Conservation (phyloP, 2,329 filamentous ascomycete species). For the Nemania serpens region DNA sequence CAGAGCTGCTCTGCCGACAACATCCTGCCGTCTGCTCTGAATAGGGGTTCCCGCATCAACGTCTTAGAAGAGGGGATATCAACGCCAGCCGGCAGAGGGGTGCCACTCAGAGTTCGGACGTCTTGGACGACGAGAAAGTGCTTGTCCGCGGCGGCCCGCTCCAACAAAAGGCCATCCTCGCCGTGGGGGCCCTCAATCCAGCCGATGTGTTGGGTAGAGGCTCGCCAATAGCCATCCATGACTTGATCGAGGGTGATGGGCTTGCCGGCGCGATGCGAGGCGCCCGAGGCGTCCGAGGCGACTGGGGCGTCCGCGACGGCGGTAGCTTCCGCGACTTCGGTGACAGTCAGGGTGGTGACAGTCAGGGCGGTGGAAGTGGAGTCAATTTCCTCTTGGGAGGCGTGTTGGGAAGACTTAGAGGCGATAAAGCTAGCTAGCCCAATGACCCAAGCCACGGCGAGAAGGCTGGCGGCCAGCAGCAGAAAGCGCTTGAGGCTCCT, state of each 20-base stretch:
- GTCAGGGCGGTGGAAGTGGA: slow-evolving; percentile 69
- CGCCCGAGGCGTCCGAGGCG: too few relatives aligned
- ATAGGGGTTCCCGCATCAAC: slow-evolving; percentile 72
- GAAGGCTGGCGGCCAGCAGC: slow-evolving; percentile 63
- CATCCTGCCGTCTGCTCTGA: slow-evolving; percentile 61
- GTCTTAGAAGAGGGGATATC: slow-evolving; percentile 60
- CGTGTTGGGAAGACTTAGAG: slow-evolving; percentile 67
- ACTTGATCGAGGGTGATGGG: slow-evolving; percentile 75
- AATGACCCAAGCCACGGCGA: slow-evolving; percentile 69
- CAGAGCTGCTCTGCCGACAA: slow-evolving; percentile 65
- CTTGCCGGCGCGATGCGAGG: slow-evolving; percentile 67
- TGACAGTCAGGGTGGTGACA: too few relatives aligned
- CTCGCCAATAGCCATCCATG: slow-evolving; percentile 66
- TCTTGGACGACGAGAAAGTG: slow-evolving; percentile 87
- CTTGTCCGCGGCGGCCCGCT: slow-evolving; percentile 66
- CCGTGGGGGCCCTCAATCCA: slow-evolving; percentile 78
- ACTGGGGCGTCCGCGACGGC: too few relatives aligned
- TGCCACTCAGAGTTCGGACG: slow-evolving; percentile 63
- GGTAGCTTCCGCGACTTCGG: too few relatives aligned
- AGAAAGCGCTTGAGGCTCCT: slow-evolving; percentile 66
- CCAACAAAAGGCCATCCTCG: slow-evolving; percentile 84
- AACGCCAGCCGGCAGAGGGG: slow-evolving; percentile 45
- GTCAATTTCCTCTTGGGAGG: slow-evolving; percentile 67
- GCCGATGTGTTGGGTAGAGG: slow-evolving; percentile 68
- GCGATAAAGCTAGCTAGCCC: slow-evolving; percentile 70